Base-by-base conservation (phyloP, 2,329 filamentous ascomycete genomes). In the Neocucurbitaria cava region DNA sequence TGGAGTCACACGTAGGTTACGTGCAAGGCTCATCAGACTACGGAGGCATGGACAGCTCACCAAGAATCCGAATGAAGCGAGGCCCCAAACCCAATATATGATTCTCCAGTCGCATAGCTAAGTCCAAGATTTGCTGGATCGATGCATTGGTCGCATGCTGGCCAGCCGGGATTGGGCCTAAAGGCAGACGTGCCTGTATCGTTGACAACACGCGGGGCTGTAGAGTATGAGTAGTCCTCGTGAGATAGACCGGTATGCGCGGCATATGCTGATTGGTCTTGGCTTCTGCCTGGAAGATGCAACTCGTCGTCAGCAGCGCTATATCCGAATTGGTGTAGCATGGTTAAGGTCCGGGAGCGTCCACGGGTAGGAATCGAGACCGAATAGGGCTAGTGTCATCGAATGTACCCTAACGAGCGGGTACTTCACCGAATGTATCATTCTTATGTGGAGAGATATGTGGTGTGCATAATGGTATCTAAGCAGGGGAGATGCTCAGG, bases 41-140 rank as follows among this genome's bases (percentile, higher is more conserved):
- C 45, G 10, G 24, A 40, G 41, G 21, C 18, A 13, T 45, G 20
- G 47, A 51, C 49, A 49, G 58, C 60, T 61, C 54, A 63, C 60
- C 60, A 47, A 57, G 50, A 13, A 4, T 5, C 46, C 52, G 42
- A 60, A 56, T 48, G 28, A 52, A 24, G 33, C 41, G 42, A 39
- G 20, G 9, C 11, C 24, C 24, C 56, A 33, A 45, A 31, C 18
- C 18, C 13, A 17, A 33, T 8, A 41, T 28, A 17, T 18, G n/a
- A 15, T 26, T 21, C 8, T 26, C 30, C 20, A 30, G 30, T 18
- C 15, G 30, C 13, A n/a, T 15, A 17, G 20, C 26, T 2, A 38
- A 21, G 31, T 5, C 47, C 46, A 20, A 44, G 30, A 8, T 20
- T 20, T 23, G 11, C 24, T 11, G 41, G 38, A 28, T 53, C 26